Evolutionary conservation across 2,329 filamentous ascomycete species (phyloP).

Genomic region (Neonectria coccinea): DNA sequence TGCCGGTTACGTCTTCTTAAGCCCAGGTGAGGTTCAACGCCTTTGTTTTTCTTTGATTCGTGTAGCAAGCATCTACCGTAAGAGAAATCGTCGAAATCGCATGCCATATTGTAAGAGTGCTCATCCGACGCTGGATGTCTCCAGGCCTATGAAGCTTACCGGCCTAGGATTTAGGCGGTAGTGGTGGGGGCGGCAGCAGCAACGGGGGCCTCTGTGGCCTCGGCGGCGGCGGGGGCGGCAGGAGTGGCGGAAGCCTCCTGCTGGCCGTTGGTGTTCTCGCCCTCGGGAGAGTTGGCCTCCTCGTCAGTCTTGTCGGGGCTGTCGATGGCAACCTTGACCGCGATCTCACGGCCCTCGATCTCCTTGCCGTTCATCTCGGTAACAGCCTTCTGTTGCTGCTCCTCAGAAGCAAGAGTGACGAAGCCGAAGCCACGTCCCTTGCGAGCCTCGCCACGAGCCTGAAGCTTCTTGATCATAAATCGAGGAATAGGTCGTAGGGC

Average conservation of each 20-base stretch:
- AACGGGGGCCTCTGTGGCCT: slow-evolving; percentile 41
- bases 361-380: slow-evolving; percentile 99
- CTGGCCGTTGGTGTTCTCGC: slow-evolving; percentile 59
- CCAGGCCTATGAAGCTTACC: slow-evolving; percentile 44
- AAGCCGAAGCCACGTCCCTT: slow-evolving; percentile 99
- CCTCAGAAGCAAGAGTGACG: slow-evolving; percentile 94
- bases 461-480: slow-evolving; percentile 99
- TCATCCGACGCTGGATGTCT: slow-evolving; percentile 46
- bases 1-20: slow-evolving; percentile 43
- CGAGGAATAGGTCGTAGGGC: slow-evolving; percentile 97
- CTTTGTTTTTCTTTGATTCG: slow-evolving; percentile 45
- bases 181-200: slow-evolving; percentile 42
- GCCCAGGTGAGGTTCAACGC: slow-evolving; percentile 44
- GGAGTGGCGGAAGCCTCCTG: slow-evolving; percentile 47
- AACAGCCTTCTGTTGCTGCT: slow-evolving; percentile 97
- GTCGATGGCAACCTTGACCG: slow-evolving; percentile 99
- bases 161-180: slow-evolving; percentile 47
- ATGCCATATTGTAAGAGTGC: slow-evolving; percentile 55
- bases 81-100: slow-evolving; percentile 55
- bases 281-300: slow-evolving; percentile 74
- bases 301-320: slow-evolving; percentile 96
- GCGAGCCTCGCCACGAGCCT: slow-evolving; percentile 96
- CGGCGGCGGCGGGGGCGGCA: slow-evolving; percentile 47
- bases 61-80: slow-evolving; percentile 52
- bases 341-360: slow-evolving; percentile 98